A percentile compares a stretch with the other conserved stretches of the same genome.
phyloP scores from a whole-genome alignment of 2,329 filamentous ascomycete species.

The Fusarium mexicanum region DNA sequence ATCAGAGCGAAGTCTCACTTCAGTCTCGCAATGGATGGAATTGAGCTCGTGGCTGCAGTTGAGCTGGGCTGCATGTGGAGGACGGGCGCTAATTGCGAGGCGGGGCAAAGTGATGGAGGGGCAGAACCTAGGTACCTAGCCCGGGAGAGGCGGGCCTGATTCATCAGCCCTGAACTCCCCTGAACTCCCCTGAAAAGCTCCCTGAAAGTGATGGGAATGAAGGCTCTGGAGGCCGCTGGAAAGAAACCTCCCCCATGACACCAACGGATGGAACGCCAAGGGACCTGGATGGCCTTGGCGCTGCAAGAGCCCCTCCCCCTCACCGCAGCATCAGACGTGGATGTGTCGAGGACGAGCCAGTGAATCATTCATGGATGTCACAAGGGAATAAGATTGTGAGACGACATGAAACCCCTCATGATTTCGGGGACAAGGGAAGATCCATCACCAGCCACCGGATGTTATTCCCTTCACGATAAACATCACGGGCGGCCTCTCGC shows the following conservation, averaged over 20 bases:
- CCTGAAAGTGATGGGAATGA: constrained; percentile 8
- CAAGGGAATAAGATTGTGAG: constrained; percentile 18
- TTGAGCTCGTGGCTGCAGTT: not conserved
- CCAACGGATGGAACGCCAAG: constrained; percentile 19
- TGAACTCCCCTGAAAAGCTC: constrained; percentile 5
- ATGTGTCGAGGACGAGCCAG: constrained; percentile 17
- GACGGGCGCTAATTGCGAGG: constrained; percentile 31
- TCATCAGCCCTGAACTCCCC: constrained; percentile 16
- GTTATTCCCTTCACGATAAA: not conserved
- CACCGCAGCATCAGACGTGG: constrained; percentile 28
- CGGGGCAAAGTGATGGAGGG: constrained; percentile 21
- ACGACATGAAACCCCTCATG: constrained; percentile 25
- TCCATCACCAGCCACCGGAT: constrained; percentile 8
- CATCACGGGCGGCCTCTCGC: constrained; percentile 29
- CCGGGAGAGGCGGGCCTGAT: constrained; percentile 3
- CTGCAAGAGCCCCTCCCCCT: constrained; percentile 36
- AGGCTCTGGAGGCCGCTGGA: constrained; percentile 28
- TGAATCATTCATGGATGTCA: constrained; percentile 24
- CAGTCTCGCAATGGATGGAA: not conserved
- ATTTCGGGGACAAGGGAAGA: not conserved
- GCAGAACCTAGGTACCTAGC: not conserved
- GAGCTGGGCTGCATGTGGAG: not conserved
- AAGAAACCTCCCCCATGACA: not conserved
- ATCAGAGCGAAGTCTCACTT: constrained; percentile 5
- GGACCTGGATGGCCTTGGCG: constrained; percentile 32